These are phyloP conservation scores for Cladorrhinum sp. DNA, from an alignment of 2,329 filamentous ascomycete genomes.

Conservation along the genomic window DNA sequence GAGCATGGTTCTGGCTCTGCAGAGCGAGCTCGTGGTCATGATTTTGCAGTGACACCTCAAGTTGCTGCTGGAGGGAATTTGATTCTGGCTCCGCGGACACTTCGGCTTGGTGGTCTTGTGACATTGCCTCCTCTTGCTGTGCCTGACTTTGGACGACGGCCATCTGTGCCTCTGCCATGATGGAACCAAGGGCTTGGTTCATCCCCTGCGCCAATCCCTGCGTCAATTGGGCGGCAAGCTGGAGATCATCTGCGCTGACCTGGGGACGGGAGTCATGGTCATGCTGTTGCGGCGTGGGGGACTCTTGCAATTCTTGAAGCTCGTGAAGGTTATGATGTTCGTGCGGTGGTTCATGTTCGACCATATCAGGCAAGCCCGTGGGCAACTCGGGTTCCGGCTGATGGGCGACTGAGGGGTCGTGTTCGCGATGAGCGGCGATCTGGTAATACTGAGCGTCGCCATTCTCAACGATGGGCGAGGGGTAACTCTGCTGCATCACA, in stretches of 20 bases:
- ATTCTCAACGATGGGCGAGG: constrained; percentile 44
- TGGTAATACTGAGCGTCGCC: constrained; percentile 47
- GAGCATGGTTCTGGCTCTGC: constrained; percentile 26
- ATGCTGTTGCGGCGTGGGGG: constrained; percentile 36
- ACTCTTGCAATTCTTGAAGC: constrained; percentile 31
- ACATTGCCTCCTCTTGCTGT: constrained; percentile 15
- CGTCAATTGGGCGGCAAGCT: constrained; percentile 56
- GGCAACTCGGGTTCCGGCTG: constrained; percentile 30
- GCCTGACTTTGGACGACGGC: constrained; percentile 33
- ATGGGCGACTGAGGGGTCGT: constrained; percentile 24
- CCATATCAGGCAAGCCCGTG: constrained; percentile 7
- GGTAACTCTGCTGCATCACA: constrained; percentile 40
- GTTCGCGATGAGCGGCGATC: constrained; percentile 31
- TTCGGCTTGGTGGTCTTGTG: constrained; percentile 13
- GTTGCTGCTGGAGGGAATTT: constrained; percentile 19
- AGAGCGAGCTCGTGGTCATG: constrained; percentile 25
- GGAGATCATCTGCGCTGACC: constrained; percentile 54
- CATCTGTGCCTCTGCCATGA: constrained; percentile 43
- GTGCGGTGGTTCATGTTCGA: constrained; percentile 21
- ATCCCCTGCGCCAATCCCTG: constrained; percentile 52
- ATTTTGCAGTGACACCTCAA: constrained; percentile 24
- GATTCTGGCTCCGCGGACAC: constrained; percentile 7
- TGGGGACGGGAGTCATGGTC: constrained; percentile 39
- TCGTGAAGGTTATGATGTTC: constrained; percentile 29
- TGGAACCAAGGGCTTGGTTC: constrained; percentile 40